These are phyloP conservation scores for Ceratobasidium sp. DNA, from an alignment of 1,284 basidiomycete species.

Conservation along the genomic window DNA sequence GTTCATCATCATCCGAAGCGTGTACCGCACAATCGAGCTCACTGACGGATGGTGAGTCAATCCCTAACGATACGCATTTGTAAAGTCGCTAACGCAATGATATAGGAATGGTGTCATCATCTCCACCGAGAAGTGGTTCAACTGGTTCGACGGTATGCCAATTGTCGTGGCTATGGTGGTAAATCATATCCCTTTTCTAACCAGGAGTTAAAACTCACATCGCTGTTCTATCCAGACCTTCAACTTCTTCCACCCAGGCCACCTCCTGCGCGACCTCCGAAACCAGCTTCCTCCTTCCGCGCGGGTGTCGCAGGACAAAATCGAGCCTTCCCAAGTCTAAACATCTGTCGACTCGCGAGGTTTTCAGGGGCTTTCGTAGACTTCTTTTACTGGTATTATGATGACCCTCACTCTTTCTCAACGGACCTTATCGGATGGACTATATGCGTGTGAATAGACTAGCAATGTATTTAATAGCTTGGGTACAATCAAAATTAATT, in stretches of 20 bases:
- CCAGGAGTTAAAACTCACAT: not conserved
- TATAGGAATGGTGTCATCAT: slow-evolving; percentile 21
- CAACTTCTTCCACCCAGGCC: slow-evolving; percentile 45
- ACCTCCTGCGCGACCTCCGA: slow-evolving; percentile 7
- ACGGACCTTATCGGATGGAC: no score
- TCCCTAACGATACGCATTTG: no score
- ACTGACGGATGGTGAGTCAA: slow-evolving; percentile 27
- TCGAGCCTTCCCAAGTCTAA: not conserved
- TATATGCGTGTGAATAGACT: no score
- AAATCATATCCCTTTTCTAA: not conserved
- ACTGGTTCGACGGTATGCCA: slow-evolving; percentile 29
- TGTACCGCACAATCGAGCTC: slow-evolving; percentile 45
- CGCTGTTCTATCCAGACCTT: not conserved
- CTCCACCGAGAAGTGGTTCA: slow-evolving; percentile 37
- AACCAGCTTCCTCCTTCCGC: not conserved
- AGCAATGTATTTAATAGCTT: no score
- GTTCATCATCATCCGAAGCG: slow-evolving; percentile 42
- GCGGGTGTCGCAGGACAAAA: not conserved
- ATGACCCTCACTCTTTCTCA: no score
- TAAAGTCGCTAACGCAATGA: not conserved
- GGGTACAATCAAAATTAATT: no score
- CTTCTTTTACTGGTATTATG: no score
- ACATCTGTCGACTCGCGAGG: no score
- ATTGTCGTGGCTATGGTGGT: slow-evolving; percentile 37
- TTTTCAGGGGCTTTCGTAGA: no score